Evolutionary conservation across 345 rosid genomes (phyloP), one percentile per base, ranked within the genome.

Genomic region (Hibiscus tridactylites): DNA sequence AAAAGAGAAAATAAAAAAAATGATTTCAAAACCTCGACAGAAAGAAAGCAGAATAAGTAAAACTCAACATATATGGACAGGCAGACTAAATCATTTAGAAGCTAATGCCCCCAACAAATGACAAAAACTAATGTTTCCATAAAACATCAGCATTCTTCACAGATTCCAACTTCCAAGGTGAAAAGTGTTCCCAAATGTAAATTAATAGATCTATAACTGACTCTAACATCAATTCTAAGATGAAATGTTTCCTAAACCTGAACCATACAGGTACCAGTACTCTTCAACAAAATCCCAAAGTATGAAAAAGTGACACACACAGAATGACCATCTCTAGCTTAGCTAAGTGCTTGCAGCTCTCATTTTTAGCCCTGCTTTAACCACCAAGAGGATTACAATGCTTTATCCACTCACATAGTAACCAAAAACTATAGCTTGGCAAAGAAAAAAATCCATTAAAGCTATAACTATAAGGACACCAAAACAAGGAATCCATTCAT

Each of bases 401-500:
- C 21, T 19, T 44, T 42, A 44, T 44, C 56, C 24, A 8, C 31
- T 64, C 9, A 1, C 29, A 17, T 4, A 10, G 28, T 9, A 75
- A 68, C 28, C 37, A 28, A 56, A n/a, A 35, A 15, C 47, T 52
- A 42, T 4, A 37, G 68, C 68, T 39, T 39, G 35, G 19, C 61
- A 31, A 31, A 52, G 57, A 9, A n/a, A 15, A 3, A 24, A 26
- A 29, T 54, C 42, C 44, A 35, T 70, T 33, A 21, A 1, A 71
- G n/a, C 29, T 37, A 57, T 2, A 9, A 58, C 3, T 47, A 61
- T 0, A 26, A 63, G 17, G 21, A 26, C 9, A 66, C 57, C 67
- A 65, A 74, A 44, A 2, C 6, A 33, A 68, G 50, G 17, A 73
- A 63, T 47, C 44, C 66, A 69, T 65, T 65, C 9, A 72, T n/a